Conservation (phyloP, 108 stramenopile genomes). For the Parietichytrium sp. region DNA sequence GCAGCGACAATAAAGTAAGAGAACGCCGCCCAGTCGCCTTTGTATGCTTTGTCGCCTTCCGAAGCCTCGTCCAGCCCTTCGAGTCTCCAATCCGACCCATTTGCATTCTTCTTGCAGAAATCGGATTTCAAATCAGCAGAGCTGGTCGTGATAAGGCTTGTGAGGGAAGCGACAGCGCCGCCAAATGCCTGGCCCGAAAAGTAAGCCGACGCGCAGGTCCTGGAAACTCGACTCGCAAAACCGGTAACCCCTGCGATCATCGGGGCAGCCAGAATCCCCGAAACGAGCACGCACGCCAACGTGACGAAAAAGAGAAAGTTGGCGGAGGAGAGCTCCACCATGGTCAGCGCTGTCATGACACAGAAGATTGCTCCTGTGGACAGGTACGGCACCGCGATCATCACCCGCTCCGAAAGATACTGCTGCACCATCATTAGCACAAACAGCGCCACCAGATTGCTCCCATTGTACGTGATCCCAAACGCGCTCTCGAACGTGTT, state of each 20-base stretch:
- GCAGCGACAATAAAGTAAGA: constrained; percentile 13
- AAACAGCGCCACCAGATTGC: constrained; percentile 35
- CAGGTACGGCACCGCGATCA: constrained; percentile 28
- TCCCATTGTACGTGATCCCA: constrained; percentile 26
- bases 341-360: constrained; percentile 17
- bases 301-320: constrained; percentile 30
- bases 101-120: not conserved
- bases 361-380: constrained; percentile 21
- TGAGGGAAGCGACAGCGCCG: constrained; percentile 32
- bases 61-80: not conserved
- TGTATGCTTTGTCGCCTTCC: not conserved
- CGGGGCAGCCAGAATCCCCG: constrained; percentile 27
- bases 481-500: constrained; percentile 41
- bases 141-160: constrained; percentile 19
- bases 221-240: not conserved
- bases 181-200: constrained; percentile 45
- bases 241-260: constrained; percentile 41
- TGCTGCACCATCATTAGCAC: not conserved
- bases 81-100: no score
- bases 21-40: not conserved
- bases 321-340: not conserved
- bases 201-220: not conserved
- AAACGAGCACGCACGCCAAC: not conserved
- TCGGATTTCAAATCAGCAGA: not conserved
- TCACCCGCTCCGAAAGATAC: not conserved